Conservation (phyloP, 2,329 filamentous ascomycete species). For the Cordyceps tenuipes region DNA sequence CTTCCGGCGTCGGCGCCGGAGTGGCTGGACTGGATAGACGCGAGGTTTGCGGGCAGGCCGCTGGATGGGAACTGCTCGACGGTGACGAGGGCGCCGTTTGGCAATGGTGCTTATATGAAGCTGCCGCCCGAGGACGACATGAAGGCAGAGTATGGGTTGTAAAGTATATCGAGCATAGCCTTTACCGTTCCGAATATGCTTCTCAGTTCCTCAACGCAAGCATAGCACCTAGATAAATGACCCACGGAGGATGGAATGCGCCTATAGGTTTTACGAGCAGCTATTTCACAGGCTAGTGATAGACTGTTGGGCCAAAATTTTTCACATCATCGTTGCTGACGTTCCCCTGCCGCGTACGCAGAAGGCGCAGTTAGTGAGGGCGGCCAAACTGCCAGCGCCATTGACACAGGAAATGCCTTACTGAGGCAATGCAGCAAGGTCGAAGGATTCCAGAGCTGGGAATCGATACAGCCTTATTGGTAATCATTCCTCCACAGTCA, state of each 20-base stretch:
- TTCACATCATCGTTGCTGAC: too few species aligned
- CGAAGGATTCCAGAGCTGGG: background rate
- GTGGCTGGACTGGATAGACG: slow-evolving; percentile 1
- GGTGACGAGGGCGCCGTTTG: background rate
- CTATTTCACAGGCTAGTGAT: too few species aligned
- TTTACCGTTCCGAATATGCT: too few species aligned
- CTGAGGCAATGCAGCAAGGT: background rate
- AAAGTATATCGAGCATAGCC: too few species aligned
- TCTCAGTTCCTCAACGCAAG: too few species aligned
- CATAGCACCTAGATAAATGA: too few species aligned
- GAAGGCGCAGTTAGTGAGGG: too few species aligned
- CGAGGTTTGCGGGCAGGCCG: background rate
- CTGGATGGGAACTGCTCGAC: background rate
- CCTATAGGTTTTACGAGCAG: too few species aligned
- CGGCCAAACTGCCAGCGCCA: too few species aligned
- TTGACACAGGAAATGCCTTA: background rate
- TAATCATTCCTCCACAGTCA: background rate
- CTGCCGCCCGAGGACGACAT: background rate
- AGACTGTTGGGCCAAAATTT: too few species aligned
- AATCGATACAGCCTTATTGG: background rate
- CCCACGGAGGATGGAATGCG: too few species aligned
- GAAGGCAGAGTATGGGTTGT: background rate
- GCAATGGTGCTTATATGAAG: background rate
- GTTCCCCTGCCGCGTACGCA: too few species aligned
- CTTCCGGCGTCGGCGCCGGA: background rate